These are phyloP conservation scores for Chaetomium globosum DNA, from an alignment of 2,329 filamentous ascomycete species.

Conservation along the genomic window DNA sequence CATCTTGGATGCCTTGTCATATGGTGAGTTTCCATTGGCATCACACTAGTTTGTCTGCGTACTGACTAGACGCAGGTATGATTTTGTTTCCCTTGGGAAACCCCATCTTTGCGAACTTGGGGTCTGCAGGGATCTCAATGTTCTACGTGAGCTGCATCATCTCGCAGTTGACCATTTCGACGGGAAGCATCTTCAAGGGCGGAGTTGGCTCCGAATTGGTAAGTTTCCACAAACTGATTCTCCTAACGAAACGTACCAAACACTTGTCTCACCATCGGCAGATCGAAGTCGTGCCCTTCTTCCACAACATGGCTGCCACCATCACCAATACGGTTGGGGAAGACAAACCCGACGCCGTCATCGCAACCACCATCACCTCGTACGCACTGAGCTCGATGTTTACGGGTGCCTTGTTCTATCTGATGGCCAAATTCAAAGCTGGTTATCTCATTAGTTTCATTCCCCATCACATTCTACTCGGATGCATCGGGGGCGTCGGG, in stretches of 20 bases:
- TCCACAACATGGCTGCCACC: conserved; percentile 95
- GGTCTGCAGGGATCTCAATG: conserved; percentile 93
- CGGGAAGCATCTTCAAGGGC: conserved; percentile 83
- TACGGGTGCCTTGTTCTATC: conserved; percentile 87
- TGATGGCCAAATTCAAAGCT: conserved; percentile 83
- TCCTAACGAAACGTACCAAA: neutral
- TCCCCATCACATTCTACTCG: conserved; percentile 91
- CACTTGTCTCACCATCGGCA: conserved; percentile 39
- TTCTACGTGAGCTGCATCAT: conserved; percentile 98
- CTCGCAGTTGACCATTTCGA: conserved; percentile 86
- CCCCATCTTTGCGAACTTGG: conserved; percentile 80
- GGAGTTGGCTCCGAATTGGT: conserved; percentile 93
- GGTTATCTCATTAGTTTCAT: conserved; percentile 97
- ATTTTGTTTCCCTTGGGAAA: conserved; percentile 92
- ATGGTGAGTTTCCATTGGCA: conserved; percentile 59
- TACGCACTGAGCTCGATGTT: conserved; percentile 89
- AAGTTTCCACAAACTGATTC: conserved; percentile 38
- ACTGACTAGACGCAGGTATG: conserved; percentile 61
- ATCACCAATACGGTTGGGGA: conserved; percentile 79
- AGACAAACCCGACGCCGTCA: conserved; percentile 79
- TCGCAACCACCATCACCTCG: conserved; percentile 90
- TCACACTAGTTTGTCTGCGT: neutral
- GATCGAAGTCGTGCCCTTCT: conserved; percentile 98
- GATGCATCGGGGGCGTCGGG: conserved; percentile 95
- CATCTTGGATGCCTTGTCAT: conserved; percentile 90